Conservation (phyloP, 495 filamentous ascomycete genomes). For the Clavariopsis aquatica region DNA sequence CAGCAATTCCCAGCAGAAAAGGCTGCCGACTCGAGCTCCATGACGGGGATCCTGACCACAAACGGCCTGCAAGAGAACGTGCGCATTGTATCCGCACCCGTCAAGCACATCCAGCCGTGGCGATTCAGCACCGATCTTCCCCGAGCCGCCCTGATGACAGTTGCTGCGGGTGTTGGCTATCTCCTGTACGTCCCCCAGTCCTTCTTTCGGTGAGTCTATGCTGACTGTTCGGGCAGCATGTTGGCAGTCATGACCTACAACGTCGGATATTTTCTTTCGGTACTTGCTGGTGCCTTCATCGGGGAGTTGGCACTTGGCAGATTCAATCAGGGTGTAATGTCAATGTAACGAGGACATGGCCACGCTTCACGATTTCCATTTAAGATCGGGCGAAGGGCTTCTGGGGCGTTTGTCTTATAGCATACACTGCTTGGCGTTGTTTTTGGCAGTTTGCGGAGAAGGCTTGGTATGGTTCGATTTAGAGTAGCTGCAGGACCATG, state of each 20-base stretch:
- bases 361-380: slow-evolving; percentile 2
- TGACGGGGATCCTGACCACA: slow-evolving; percentile 59
- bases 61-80: slow-evolving; percentile 76
- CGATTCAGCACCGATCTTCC: slow-evolving; percentile 76
- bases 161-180: slow-evolving; percentile 77
- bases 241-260: slow-evolving; percentile 98
- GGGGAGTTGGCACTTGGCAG: slow-evolving; percentile 81
- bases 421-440: slow-evolving; percentile 22
- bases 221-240: slow-evolving; percentile 63
- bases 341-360: slow-evolving; percentile 15
- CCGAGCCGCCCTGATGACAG: slow-evolving; percentile 66
- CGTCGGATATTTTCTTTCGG: slow-evolving; percentile 89
- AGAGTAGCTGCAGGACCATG: slow-evolving; percentile 30
- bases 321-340: slow-evolving; percentile 47
- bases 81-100: slow-evolving; percentile 60
- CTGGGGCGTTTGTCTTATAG: slow-evolving; percentile 7
- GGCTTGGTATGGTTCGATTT: background rate
- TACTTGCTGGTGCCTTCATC: slow-evolving; percentile 78
- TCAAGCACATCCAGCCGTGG: slow-evolving; percentile 62
- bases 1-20: slow-evolving; percentile 58
- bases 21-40: slow-evolving; percentile 54
- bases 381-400: slow-evolving; percentile 24
- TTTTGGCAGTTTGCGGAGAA: background rate
- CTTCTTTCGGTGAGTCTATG: background rate
- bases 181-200: slow-evolving; percentile 69